Base-by-base conservation (phyloP, 106 monocot genomes). In the Dendrobium catenatum region DNA sequence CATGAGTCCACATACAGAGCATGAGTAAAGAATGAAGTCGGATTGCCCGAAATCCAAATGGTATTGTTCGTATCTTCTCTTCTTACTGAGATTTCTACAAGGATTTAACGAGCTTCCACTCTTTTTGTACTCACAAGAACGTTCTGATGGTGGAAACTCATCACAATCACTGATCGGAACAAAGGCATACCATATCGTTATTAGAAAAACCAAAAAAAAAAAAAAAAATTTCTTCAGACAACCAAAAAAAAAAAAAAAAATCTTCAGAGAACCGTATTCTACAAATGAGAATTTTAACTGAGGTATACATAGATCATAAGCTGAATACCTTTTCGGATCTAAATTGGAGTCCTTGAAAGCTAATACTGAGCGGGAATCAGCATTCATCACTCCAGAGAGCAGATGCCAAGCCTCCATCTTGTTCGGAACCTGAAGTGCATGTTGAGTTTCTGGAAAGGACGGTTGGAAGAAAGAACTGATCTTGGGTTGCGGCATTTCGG, bases 11-110 rank as follows among this genome's bases (percentile, higher is more conserved):
- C 93, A 93, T 9, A 85, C 76, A 1, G 85, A 72, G 84, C 93
- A 93, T 26, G 78, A 70, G 75, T 79, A 88, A 58, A 93, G 85
- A 42, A 89, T 73, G 79, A 93, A 93, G 81, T 93, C 89, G 7
- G 85, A 81, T 82, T 93, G 93, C 31, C 93, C 93, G 15, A 93
- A 79, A 75, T 93, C 88, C 81, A 93, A 77, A 82, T 93, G 86
- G 61, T 85, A 88, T 73, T 93, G 93, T 13, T 82, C 88, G 66
- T 90, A 93, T 19, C 47, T 88, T 77, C 88, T 85, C 79, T 90
- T 93, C 68, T 83, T 82, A 59, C 67, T 83, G 49, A 72, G 54
- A 40, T 74, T 74, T 74, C 70, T 70, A 11, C 6, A 3, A 13
- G n/a, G 5, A 42, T 20, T 74, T 74, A 19, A 74, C 19, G 20